These are phyloP conservation scores for Linnemannia exigua DNA, from an alignment of 192 early-diverging fungal species.

Conservation along the genomic window DNA sequence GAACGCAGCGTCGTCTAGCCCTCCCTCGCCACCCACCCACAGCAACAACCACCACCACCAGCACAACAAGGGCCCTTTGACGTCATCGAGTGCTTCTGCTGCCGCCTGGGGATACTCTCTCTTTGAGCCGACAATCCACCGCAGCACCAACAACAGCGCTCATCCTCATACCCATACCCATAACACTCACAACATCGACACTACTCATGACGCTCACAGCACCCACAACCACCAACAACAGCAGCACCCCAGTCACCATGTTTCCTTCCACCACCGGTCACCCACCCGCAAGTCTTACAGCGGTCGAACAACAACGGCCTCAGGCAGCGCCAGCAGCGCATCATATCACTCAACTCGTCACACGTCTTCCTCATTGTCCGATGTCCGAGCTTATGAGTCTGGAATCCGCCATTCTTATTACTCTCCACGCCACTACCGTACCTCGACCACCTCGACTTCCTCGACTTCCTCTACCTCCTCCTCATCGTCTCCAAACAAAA, in stretches of 20 bases:
- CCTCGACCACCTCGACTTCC: neutral
- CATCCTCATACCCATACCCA: neutral
- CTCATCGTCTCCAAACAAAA: constrained; percentile 5
- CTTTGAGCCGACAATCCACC: constrained; percentile 22
- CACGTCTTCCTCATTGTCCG: neutral
- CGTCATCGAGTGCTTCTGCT: constrained; percentile 7
- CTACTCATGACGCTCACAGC: neutral
- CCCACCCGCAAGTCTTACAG: neutral
- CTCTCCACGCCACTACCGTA: neutral
- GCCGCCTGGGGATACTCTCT: constrained; percentile 28
- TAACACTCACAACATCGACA: neutral
- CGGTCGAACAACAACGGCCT: neutral
- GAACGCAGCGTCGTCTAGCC: neutral
- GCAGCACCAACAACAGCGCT: neutral
- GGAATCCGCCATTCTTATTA: neutral
- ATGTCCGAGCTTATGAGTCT: constrained; percentile 18
- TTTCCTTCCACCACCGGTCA: neutral
- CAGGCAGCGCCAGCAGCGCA: neutral
- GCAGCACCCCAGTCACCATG: constrained; percentile 6
- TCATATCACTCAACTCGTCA: neutral
- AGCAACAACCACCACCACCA: neutral
- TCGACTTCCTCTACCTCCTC: neutral
- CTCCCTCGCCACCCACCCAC: neutral
- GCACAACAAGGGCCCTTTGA: neutral
- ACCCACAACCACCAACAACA: neutral